phyloP scores from a whole-genome alignment of 176 grass and related monocot species.

The Oryza glaberrima region DNA sequence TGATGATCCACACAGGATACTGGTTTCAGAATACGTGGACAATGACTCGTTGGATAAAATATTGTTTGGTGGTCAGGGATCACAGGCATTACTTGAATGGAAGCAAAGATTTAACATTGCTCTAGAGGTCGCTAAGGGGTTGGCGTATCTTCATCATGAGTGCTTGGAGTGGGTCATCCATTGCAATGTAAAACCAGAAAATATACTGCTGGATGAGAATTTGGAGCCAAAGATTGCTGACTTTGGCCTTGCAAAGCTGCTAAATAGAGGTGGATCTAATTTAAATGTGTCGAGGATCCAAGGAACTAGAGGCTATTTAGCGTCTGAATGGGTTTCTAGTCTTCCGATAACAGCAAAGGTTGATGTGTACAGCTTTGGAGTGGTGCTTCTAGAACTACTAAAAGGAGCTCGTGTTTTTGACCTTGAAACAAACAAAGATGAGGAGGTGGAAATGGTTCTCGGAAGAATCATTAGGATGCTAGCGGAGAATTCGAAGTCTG shows the following conservation, averaged over 20 bases:
- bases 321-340: conserved; percentile 53
- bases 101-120: conserved; percentile 29
- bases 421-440: conserved; percentile 18
- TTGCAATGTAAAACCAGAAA: conserved; percentile 32
- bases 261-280: too few species aligned
- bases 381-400: conserved; percentile 51
- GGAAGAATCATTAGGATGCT: conserved; percentile 19
- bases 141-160: conserved; percentile 39
- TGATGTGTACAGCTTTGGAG: conserved; percentile 56
- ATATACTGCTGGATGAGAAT: conserved; percentile 37
- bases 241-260: conserved; percentile 33
- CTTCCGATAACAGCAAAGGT: conserved; percentile 58
- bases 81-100: conserved; percentile 18
- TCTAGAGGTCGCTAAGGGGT: conserved; percentile 25
- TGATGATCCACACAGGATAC: conserved; percentile 39
- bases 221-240: not conserved
- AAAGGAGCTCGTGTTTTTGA: conserved; percentile 36
- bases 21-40: conserved; percentile 35
- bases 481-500: conserved; percentile 33
- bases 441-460: conserved; percentile 36
- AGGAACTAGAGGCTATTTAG: conserved; percentile 60
- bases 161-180: conserved; percentile 40
- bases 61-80: not conserved
- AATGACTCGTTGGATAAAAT: conserved; percentile 36
- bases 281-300: conserved; percentile 44